Evolutionary conservation across 495 filamentous ascomycete genomes (phyloP), one percentile per base, ranked within the genome.

Genomic region (Trichoderma orchidacearum): DNA sequence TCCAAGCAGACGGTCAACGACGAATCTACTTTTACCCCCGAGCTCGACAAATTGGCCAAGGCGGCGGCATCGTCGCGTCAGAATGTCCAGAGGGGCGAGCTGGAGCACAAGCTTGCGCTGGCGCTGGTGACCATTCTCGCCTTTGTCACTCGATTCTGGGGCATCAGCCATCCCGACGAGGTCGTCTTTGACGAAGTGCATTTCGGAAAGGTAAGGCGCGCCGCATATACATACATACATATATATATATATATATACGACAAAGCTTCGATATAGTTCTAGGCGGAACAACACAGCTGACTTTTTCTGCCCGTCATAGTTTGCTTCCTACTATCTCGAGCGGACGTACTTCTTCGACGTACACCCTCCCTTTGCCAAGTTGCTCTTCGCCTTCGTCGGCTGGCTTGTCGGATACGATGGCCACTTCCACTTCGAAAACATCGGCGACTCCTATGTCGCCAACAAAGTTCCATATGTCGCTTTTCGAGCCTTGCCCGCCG

Each of bases 321-420:
- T 96, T 65, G 90, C 90, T 56, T 95, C 89, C 13, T 94, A 96
- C 71, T 99, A 99, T 66, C 84, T 99, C 34, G 85, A 96, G 73
- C 85, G 89, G 67, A 97, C 90, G 29, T 99, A 97, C 74, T 99
- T 99, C 81, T 99, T 99, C 81, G 93, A 99, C 78, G 93, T 99
- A 45, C 93, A 99, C 70, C 93, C 93, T 51, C 93, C 93, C 8
- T 95, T 99, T 63, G 93, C 87, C 69, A 90, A 89, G 72, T 85
- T 89, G 61, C 80, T 89, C 51, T 89, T 90, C 66, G 93, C 93
- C 56, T 80, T 97, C 34, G 90, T 95, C 77, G 93, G 93, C 61
- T 99, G 92, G 92, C 78, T 99, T 55, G 81, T 84, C 18, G 93
- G 93, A 63, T 99, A 94, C 66, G 90, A 96, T 73, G 93, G 93